phyloP scores from a whole-genome alignment of 768 basidiomycete genomes.

The Mycena olivaceomarginata region DNA sequence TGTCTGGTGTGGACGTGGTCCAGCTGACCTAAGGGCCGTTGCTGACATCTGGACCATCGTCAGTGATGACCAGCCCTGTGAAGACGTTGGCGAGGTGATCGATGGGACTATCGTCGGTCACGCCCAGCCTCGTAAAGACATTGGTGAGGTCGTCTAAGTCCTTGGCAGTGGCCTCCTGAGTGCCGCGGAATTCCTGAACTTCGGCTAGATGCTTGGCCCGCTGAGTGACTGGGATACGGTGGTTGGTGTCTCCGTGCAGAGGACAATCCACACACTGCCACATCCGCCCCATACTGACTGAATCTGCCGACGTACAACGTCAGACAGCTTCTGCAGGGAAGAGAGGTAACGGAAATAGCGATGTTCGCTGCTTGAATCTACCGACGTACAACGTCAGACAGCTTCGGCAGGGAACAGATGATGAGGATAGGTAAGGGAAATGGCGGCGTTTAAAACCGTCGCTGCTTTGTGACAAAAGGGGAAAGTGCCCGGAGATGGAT shows the following conservation, averaged over 20 bases:
- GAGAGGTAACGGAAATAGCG: no score
- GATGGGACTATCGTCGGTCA: slow-evolving; percentile 25
- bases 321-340: background rate
- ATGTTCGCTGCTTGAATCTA: background rate
- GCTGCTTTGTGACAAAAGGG: slow-evolving; percentile 32
- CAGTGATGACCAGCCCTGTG: no score
- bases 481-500: slow-evolving; percentile 20
- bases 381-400: slow-evolving; percentile 16
- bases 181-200: slow-evolving; percentile 6
- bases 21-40: no score
- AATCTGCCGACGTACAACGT: slow-evolving; percentile 20
- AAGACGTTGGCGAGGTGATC: no score
- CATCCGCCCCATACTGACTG: slow-evolving; percentile 16
- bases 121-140: slow-evolving; percentile 20
- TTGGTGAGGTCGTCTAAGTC: slow-evolving; percentile 6
- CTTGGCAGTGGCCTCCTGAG: slow-evolving; percentile 15
- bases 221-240: background rate
- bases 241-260: slow-evolving; percentile 21
- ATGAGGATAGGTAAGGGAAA: background rate
- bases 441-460: slow-evolving; percentile 11
- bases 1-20: no score
- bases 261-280: background rate
- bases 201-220: slow-evolving; percentile 17
- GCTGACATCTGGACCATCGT: slow-evolving; percentile 9
- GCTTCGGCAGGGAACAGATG: slow-evolving; percentile 13